Evolutionary conservation across 2,329 filamentous ascomycete species (phyloP).

Genomic region (Neonectria neomacrospora): DNA sequence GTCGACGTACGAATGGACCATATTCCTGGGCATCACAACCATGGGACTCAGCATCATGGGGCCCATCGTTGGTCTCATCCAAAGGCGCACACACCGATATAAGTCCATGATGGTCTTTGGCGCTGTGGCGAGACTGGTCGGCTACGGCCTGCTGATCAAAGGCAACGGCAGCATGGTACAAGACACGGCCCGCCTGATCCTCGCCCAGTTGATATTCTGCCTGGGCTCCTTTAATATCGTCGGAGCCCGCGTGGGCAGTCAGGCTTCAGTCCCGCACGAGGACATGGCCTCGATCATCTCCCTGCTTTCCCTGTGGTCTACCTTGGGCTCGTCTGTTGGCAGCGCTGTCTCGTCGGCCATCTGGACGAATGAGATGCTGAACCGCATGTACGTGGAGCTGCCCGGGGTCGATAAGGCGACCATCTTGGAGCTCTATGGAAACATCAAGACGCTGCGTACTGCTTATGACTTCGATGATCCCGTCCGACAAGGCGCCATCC

Average conservation of each 20-base stretch:
- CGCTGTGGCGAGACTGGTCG: slow-evolving; percentile 49
- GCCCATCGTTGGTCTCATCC: slow-evolving; percentile 50
- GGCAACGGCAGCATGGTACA: slow-evolving; percentile 46
- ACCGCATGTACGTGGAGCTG: slow-evolving; percentile 47
- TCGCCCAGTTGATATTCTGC: slow-evolving; percentile 52
- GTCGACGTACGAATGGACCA: slow-evolving; percentile 55
- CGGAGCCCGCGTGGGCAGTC: slow-evolving; percentile 53
- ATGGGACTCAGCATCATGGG: slow-evolving; percentile 52
- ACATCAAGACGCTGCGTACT: slow-evolving; percentile 49
- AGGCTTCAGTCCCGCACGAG: slow-evolving; percentile 56
- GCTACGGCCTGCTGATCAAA: slow-evolving; percentile 50
- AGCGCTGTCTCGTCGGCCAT: slow-evolving; percentile 52
- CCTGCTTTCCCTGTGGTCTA: slow-evolving; percentile 53
- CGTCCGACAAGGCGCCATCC: slow-evolving; percentile 51
- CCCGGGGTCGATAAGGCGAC: slow-evolving; percentile 40
- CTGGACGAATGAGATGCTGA: slow-evolving; percentile 53
- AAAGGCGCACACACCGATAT: slow-evolving; percentile 53
- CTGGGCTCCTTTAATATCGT: slow-evolving; percentile 53
- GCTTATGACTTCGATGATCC: slow-evolving; percentile 49
- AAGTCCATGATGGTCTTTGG: slow-evolving; percentile 55
- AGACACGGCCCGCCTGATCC: slow-evolving; percentile 49
- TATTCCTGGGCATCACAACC: slow-evolving; percentile 54
- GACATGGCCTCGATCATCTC: slow-evolving; percentile 54
- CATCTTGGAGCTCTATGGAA: slow-evolving; percentile 48
- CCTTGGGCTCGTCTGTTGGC: slow-evolving; percentile 52